These are phyloP conservation scores for Lentinula raphanica DNA, from an alignment of 768 basidiomycete species.

Conservation along the genomic window DNA sequence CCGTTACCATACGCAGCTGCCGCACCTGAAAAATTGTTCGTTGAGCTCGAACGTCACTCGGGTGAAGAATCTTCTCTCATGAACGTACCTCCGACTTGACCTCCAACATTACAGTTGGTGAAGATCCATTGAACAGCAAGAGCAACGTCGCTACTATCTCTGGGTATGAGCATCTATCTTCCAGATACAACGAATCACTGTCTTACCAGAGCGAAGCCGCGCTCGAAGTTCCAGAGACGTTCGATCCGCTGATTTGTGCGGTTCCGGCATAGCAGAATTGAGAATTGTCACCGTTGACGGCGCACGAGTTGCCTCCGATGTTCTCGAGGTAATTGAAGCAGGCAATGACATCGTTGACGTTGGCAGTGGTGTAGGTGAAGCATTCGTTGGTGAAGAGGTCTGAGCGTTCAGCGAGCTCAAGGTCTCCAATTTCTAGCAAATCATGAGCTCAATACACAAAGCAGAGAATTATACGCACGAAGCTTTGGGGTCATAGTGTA, in stretches of 20 bases:
- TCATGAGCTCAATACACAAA: too few relatives aligned
- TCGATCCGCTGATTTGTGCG: not conserved
- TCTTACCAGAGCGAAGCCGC: not conserved
- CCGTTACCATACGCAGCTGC: too few relatives aligned
- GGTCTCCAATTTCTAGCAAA: not conserved
- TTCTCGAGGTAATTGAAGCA: slow-evolving; percentile 1
- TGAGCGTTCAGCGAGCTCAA: not conserved
- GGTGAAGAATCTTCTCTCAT: too few relatives aligned
- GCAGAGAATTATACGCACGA: not conserved
- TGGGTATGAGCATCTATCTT: too few relatives aligned
- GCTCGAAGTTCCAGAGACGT: not conserved
- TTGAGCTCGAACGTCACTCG: too few relatives aligned
- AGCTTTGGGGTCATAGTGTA: not conserved
- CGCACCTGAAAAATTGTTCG: too few relatives aligned
- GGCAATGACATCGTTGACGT: not conserved
- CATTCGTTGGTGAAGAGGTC: not conserved
- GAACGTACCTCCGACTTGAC: too few relatives aligned
- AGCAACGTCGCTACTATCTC: too few relatives aligned
- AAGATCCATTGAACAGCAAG: too few relatives aligned
- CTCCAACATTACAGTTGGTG: too few relatives aligned
- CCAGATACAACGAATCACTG: too few relatives aligned
- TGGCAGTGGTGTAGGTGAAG: not conserved
- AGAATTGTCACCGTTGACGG: not conserved
- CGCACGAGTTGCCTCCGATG: not conserved
- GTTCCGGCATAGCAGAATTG: not conserved